Conservation (phyloP, 2,329 filamentous ascomycete genomes). For the Xylariaceae sp. region DNA sequence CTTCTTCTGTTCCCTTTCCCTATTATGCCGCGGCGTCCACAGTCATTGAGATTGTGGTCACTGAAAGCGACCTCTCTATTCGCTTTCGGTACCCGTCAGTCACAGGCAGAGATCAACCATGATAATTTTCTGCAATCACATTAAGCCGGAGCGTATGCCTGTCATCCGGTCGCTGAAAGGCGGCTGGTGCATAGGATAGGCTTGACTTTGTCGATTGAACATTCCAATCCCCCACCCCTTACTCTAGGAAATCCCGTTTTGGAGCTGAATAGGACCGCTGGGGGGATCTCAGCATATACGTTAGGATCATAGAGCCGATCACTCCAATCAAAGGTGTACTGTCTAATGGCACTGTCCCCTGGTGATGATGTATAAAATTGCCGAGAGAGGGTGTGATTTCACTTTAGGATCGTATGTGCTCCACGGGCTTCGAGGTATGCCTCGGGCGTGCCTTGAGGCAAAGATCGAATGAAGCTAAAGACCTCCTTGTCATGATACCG, state of each 20-base stretch:
- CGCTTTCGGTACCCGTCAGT: conserved; percentile 74
- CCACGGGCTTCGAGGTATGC: conserved; percentile 84
- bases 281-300: too few species aligned
- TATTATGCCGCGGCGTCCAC: conserved; percentile 49
- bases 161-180: conserved; percentile 75
- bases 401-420: conserved; percentile 91
- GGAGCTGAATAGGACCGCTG: too few species aligned
- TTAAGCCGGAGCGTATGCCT: conserved; percentile 98
- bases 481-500: conserved; percentile 92
- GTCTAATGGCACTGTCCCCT: too few species aligned
- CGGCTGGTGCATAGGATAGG: conserved; percentile 77
- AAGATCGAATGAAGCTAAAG: conserved; percentile 72
- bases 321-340: too few species aligned
- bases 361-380: too few species aligned
- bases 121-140: conserved; percentile 59
- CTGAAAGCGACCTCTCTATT: conserved; percentile 58
- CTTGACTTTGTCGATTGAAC: conserved; percentile 95
- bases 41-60: conserved; percentile 49
- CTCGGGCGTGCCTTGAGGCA: conserved; percentile 80
- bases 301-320: too few species aligned
- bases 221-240: conserved; percentile 33
- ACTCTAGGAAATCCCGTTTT: too few species aligned
- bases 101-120: conserved; percentile 66
- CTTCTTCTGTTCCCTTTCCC: not conserved
- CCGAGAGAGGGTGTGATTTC: conserved; percentile 34